A percentile compares a stretch with the other conserved stretches of the same genome.
These are phyloP conservation scores for Pyricularia grisea DNA, from an alignment of 2,329 filamentous ascomycete genomes.

Conservation along the genomic window DNA sequence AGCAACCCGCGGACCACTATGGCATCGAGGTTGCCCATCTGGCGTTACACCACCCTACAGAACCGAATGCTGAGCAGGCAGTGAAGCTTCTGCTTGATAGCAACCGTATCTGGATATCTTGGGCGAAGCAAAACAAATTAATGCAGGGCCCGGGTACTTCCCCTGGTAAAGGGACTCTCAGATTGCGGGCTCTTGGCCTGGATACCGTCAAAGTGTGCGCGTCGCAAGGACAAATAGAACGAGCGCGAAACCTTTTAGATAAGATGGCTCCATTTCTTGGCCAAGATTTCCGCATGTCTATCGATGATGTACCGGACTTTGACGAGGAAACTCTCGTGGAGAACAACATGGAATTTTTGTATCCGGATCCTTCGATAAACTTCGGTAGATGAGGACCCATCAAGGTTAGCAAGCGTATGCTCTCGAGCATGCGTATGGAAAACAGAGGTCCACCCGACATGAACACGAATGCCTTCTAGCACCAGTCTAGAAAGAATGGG, in stretches of 20 bases:
- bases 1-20: neutral
- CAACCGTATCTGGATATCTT: conserved; percentile 7
- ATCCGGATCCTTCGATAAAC: too few relatives aligned
- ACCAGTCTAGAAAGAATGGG: neutral
- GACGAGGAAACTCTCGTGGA: too few relatives aligned
- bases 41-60: conserved; percentile 42
- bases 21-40: conserved; percentile 41
- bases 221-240: neutral
- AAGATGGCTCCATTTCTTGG: neutral
- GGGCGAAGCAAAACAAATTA: neutral
- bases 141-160: neutral
- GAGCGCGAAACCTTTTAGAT: neutral
- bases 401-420: neutral
- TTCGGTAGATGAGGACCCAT: neutral
- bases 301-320: neutral
- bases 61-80: conserved; percentile 36
- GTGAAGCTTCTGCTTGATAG: conserved; percentile 32
- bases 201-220: conserved; percentile 28
- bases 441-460: neutral
- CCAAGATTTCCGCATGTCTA: neutral
- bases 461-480: neutral
- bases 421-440: neutral
- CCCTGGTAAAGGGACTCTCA: neutral
- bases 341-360: neutral
- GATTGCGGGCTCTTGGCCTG: conserved; percentile 29